Base-by-base conservation (phyloP, 2,329 filamentous ascomycete genomes). In the Diplocarpon rosae region DNA sequence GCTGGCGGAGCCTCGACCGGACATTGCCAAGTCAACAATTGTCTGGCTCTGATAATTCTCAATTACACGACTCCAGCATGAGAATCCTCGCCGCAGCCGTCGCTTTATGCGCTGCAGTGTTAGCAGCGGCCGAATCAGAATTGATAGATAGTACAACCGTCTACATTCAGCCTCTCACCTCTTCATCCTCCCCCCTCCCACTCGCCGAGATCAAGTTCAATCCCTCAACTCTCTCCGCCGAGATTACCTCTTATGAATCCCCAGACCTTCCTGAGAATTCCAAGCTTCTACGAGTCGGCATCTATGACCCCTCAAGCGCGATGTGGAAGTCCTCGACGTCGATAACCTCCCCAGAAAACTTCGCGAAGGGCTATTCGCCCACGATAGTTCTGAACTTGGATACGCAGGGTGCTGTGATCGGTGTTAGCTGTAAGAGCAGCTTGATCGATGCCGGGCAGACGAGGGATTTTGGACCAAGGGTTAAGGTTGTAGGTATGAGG, bases 401-500 rank as follows among this genome's bases (percentile, higher is more conserved):
- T 51, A 58, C 58, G 16, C 52, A 51, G 20, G 70, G 68, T 7
- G 61, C 63, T 7, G 63, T 75, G 2, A 55, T 77, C 39, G 71
- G 76, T 20, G 73, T 70, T 12, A 66, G 67, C 29, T 59, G 71
- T 37, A 72, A 71, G 59, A 75, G 76, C n/a, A 70, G 76, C 15
- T 60, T 60, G 53, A 75, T 82, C 45, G 78, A 82, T 58, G 78
- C 78, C 10, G 78, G 78, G 2, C 69, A 74, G 53, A 82, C 78
- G 55, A 68, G 78, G 51, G 76, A 81, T 58, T 81, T 81, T 64
- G 76, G 76, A 0, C 76, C 78, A 36, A 69, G 76, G 65, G 75
- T 72, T 7, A 60, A 69, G 42, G 63, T 83, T 38, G 56, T 72
- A 36, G 62, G 66, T 17, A 65, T 69, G 34, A 62, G 56, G 37